Conservation (phyloP, 1,139 yeast species). For the Kluyveromyces marxianus region DNA sequence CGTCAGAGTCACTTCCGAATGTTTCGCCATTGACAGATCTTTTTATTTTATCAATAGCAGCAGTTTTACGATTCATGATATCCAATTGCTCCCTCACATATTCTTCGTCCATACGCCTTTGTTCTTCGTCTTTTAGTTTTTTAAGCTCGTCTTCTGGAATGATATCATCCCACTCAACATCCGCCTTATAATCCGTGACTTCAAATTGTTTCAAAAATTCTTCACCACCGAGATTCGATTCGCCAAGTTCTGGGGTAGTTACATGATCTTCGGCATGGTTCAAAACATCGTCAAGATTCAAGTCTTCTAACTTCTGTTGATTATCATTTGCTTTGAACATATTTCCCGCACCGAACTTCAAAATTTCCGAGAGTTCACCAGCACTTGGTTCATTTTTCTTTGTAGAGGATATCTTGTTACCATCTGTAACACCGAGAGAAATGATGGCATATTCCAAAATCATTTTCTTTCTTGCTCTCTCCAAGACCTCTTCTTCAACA, state of each 20-base stretch:
- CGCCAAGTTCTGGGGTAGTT: slow-evolving; percentile 94
- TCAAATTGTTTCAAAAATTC: slow-evolving; percentile 96
- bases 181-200: slow-evolving; percentile 97
- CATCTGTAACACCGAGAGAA: slow-evolving; percentile 88
- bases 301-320: slow-evolving; percentile 89
- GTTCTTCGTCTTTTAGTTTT: slow-evolving; percentile 86
- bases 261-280: slow-evolving; percentile 96
- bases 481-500: slow-evolving; percentile 93
- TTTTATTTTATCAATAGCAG: slow-evolving; percentile 55
- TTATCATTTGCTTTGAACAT: slow-evolving; percentile 92
- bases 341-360: slow-evolving; percentile 96
- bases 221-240: slow-evolving; percentile 95
- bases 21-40: slow-evolving; percentile 31
- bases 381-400: slow-evolving; percentile 68
- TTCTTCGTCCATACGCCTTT: slow-evolving; percentile 75
- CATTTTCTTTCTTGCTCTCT: slow-evolving; percentile 96
- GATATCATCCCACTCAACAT: slow-evolving; percentile 98
- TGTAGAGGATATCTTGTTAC: slow-evolving; percentile 35
- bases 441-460: slow-evolving; percentile 95
- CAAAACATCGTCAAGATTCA: slow-evolving; percentile 91
- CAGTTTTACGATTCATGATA: slow-evolving; percentile 73
- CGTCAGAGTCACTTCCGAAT: slow-evolving; percentile 36
- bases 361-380: slow-evolving; percentile 82
- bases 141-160: slow-evolving; percentile 92
- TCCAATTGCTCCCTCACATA: slow-evolving; percentile 85